phyloP scores from a whole-genome alignment of 768 basidiomycete species.

The Amanita subjunquillea region DNA sequence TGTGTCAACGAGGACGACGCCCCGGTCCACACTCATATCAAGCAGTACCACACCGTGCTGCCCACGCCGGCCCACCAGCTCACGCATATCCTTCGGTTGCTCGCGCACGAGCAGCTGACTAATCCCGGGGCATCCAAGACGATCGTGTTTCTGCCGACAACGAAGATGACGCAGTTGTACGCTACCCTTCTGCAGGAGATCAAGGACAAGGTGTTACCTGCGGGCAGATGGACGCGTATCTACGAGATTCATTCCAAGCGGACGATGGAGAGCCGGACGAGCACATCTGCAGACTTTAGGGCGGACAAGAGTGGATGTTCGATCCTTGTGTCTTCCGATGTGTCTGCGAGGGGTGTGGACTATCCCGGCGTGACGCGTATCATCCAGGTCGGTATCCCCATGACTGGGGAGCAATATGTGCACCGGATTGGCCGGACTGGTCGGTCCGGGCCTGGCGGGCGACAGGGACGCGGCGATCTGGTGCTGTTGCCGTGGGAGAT shows the following conservation, averaged over 20 bases:
- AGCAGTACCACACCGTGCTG: constrained; percentile 76
- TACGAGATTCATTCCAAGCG: constrained; percentile 82
- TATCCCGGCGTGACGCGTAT: constrained; percentile 85
- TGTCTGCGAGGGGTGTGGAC: constrained; percentile 83
- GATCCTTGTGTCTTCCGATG: constrained; percentile 77
- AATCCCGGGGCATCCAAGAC: constrained; percentile 61
- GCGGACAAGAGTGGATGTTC: constrained; percentile 38
- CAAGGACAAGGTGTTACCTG: constrained; percentile 33
- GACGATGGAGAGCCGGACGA: constrained; percentile 44
- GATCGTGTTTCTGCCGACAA: constrained; percentile 79
- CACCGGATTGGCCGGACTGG: constrained; percentile 85
- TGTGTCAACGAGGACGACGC: constrained; percentile 51
- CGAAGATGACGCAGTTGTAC: constrained; percentile 75
- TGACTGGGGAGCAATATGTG: constrained; percentile 60
- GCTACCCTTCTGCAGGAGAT: constrained; percentile 50
- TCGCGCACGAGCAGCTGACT: constrained; percentile 80
- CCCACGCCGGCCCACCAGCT: constrained; percentile 57
- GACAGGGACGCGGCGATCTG: constrained; percentile 63
- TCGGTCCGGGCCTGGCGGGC: constrained; percentile 37
- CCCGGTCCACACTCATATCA: constrained; percentile 64
- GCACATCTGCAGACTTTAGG: constrained; percentile 52
- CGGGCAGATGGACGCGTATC: constrained; percentile 38
- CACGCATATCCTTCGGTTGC: constrained; percentile 66
- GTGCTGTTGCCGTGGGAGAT: constrained; percentile 75
- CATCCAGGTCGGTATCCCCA: constrained; percentile 83